Conservation (phyloP, 306 rosid species). For the Crataegus laevigata region DNA sequence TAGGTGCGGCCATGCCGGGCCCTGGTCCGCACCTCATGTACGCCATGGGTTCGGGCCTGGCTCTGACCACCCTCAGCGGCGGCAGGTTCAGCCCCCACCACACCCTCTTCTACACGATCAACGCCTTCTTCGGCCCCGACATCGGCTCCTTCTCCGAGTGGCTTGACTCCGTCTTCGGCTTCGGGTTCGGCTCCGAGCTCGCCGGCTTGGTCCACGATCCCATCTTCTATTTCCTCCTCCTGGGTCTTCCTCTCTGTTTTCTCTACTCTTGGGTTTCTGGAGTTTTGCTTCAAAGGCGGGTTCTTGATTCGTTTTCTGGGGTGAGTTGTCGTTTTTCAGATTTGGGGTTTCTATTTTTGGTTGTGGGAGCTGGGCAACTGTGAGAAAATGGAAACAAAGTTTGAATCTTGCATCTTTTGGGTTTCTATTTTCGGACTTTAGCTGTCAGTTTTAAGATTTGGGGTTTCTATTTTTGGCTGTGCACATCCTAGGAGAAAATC, state of each 20-base stretch:
- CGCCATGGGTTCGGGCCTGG: conserved; percentile 73
- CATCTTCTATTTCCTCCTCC: conserved; percentile 41
- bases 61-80: conserved; percentile 32
- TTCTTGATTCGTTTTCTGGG: conserved; percentile 55
- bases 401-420: background rate
- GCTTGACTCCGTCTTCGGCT: conserved; percentile 44
- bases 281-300: conserved; percentile 29
- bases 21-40: conserved; percentile 88
- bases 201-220: conserved; percentile 67
- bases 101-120: conserved; percentile 54
- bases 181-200: conserved; percentile 32
- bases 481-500: background rate
- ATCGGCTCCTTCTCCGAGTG: conserved; percentile 84
- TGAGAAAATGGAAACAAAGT: background rate
- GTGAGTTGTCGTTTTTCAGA: conserved; percentile 13
- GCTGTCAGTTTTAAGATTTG: background rate
- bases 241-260: conserved; percentile 63
- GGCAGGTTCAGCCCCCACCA: conserved; percentile 81
- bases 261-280: conserved; percentile 62
- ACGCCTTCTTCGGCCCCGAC: conserved; percentile 91
- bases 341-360: background rate
- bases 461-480: background rate
- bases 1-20: conserved; percentile 56
- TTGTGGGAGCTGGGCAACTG: background rate
- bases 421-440: background rate